These are phyloP conservation scores for Colletotrichum musicola DNA, from an alignment of 2,329 filamentous ascomycete genomes.

Conservation along the genomic window DNA sequence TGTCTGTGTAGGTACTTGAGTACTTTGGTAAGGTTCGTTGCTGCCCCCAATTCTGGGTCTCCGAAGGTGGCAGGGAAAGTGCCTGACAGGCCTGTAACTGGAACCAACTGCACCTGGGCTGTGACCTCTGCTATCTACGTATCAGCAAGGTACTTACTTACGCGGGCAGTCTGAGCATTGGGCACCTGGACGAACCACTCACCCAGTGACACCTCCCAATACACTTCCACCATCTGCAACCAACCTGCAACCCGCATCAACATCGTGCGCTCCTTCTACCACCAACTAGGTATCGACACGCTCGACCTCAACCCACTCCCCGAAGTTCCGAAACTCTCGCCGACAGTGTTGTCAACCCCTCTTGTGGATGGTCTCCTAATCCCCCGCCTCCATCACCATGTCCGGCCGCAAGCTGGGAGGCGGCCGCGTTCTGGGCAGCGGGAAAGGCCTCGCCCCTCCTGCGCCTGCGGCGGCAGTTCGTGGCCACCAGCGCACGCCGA, in stretches of 20 bases:
- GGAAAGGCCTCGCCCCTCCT: constrained; percentile 81
- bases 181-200: constrained; percentile 1
- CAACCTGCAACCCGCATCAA: constrained; percentile 1
- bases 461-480: constrained; percentile 53
- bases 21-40: neutral
- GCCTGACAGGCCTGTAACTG: constrained; percentile 22
- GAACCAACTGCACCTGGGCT: constrained; percentile 4
- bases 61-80: constrained; percentile 22
- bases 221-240: neutral
- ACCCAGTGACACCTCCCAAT: neutral
- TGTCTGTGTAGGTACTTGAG: neutral
- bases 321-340: constrained; percentile 3
- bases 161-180: too few species aligned
- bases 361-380: constrained; percentile 36
- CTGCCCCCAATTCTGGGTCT: neutral
- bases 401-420: constrained; percentile 89
- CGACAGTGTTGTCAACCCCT: constrained; percentile 1
- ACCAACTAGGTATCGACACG: neutral
- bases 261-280: constrained; percentile 1
- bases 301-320: constrained; percentile 40
- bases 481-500: constrained; percentile 58
- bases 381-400: constrained; percentile 65
- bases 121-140: too few species aligned
- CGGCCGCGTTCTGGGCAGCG: constrained; percentile 90
- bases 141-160: too few species aligned